phyloP scores from a whole-genome alignment of 2,329 filamentous ascomycete genomes.

The Colletotrichum orchidophilum region DNA sequence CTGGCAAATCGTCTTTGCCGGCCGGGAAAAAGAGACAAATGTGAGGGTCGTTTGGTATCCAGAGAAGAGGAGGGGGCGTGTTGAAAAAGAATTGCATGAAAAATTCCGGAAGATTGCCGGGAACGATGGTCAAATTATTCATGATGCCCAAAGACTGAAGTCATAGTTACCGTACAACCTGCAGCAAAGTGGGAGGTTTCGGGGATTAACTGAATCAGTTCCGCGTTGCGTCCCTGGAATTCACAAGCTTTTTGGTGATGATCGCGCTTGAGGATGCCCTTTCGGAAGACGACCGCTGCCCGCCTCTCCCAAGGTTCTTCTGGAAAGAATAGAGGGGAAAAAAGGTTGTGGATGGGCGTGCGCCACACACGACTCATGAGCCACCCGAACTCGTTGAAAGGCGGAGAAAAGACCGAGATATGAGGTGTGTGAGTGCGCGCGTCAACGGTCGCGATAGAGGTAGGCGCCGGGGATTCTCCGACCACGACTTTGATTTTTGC shows the following conservation, averaged over 20 bases:
- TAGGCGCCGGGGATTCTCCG: neutral
- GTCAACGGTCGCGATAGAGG: neutral
- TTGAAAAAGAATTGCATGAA: neutral
- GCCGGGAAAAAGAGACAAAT: neutral
- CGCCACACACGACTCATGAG: constrained; percentile 11
- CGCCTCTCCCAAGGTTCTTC: constrained; percentile 17
- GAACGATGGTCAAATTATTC: neutral
- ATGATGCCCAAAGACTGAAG: neutral
- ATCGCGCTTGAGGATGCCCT: constrained; percentile 20
- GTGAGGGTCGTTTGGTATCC: neutral
- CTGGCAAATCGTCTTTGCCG: neutral
- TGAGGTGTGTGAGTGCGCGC: neutral
- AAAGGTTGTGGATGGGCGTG: neutral
- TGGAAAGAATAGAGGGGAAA: neutral
- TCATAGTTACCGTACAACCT: constrained; percentile 18
- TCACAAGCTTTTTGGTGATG: neutral
- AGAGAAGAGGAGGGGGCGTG: neutral
- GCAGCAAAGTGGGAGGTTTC: no score
- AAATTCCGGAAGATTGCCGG: neutral
- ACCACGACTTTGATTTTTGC: neutral
- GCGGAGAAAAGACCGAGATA: neutral
- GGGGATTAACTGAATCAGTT: constrained; percentile 10
- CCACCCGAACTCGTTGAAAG: neutral
- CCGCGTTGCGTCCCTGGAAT: neutral
- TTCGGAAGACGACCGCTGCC: neutral